Base-by-base conservation (phyloP, 2,329 filamentous ascomycete genomes). In the Sarocladiaceae sp. region DNA sequence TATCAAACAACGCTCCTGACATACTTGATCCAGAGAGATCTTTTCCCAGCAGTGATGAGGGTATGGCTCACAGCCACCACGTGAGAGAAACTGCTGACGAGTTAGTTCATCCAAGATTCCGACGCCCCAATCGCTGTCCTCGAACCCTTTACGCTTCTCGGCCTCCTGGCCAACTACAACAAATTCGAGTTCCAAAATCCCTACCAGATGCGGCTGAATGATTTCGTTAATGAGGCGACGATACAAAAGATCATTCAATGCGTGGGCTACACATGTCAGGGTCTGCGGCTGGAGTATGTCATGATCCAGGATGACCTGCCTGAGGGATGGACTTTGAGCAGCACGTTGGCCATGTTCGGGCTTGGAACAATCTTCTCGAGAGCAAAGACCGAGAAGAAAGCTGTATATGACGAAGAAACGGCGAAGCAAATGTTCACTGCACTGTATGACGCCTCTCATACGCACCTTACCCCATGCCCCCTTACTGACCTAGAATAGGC, bases 161-260 rank as follows among this genome's bases (percentile, higher is more conserved):
- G 91, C 11, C 73, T 97, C 3, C 71, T 98, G 44, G 86, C 88
- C 51, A 98, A 97, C 66, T 97, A 97, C 74, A 97, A 98, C 75
- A 98, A 97, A 63, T 98, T 98, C 58, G 93, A 98, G 64, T 91
- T 94, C 46, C 90, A 95, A 60, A 98, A 98, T 55, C 91, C 91
- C 1, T 98, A 98, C 56, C 85, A 93, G 55, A 70, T 94, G 50
- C 85, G 91, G 21, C 75, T 98, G 13, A 89, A 91, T 55, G 90
- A 97, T 62, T 97, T 97, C 63, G 88, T 96, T 56, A 95, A 98
- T 58, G 90, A 97, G 58, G 70, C 75, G 0, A 84, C 85, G 2
- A 96, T 97, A 55, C 78, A 83, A 48, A 88, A 87, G 57, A 86
- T 95, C 50, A 80, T 95, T 34, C 72, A 72, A 41, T 85, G 84